phyloP scores from a whole-genome alignment of 2,329 filamentous ascomycete genomes.

The Ophiocordyceps polyrhachis-furcata region DNA sequence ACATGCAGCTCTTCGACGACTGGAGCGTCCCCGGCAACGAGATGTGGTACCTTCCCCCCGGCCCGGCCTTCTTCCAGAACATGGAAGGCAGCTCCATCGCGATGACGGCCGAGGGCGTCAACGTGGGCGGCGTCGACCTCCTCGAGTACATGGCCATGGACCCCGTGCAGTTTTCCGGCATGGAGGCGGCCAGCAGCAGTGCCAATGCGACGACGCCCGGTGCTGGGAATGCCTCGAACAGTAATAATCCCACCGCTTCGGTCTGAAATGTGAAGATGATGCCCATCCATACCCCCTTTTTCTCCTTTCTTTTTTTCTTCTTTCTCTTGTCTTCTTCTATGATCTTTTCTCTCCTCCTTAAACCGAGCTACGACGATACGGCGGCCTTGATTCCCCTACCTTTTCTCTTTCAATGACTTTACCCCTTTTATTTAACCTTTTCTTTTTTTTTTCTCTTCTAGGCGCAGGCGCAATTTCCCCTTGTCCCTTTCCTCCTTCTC shows the following conservation, averaged over 20 bases:
- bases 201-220: background rate
- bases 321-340: background rate
- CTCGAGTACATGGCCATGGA: slow-evolving; percentile 52
- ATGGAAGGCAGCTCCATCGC: slow-evolving; percentile 41
- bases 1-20: slow-evolving; percentile 29
- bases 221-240: background rate
- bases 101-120: slow-evolving; percentile 49
- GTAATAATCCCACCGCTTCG: background rate
- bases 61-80: slow-evolving; percentile 46
- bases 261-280: background rate
- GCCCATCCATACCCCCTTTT: too few species aligned
- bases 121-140: slow-evolving; percentile 46
- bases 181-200: slow-evolving; percentile 5
- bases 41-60: slow-evolving; percentile 49
- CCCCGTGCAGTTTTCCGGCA: slow-evolving; percentile 19
- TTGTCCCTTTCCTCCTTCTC: too few species aligned
- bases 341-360: background rate
- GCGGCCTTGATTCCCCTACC: too few species aligned
- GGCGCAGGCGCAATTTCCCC: too few species aligned
- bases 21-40: slow-evolving; percentile 37
- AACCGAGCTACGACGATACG: too few species aligned
- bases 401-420: too few species aligned
- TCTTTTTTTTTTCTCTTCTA: too few species aligned
- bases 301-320: background rate
- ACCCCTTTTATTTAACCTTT: too few species aligned